A percentile compares a stretch with the other conserved stretches of the same genome.
Evolutionary conservation across 306 rosid species (phyloP).

Genomic region (Morella rubra): DNA sequence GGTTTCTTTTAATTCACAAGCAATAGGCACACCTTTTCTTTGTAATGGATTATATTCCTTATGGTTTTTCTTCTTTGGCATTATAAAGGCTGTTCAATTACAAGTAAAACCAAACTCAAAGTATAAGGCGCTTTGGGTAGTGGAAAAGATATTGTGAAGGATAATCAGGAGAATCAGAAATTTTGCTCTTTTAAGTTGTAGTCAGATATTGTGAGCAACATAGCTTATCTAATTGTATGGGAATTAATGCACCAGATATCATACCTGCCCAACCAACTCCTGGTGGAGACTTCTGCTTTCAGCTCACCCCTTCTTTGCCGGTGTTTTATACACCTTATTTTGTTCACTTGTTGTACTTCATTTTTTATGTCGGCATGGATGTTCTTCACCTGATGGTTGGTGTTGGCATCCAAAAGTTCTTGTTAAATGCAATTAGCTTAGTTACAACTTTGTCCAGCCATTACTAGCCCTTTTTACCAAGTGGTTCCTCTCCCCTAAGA

Average conservation of each 20-base stretch:
- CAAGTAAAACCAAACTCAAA: neutral
- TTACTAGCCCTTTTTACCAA: neutral
- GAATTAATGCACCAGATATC: neutral
- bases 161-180: neutral
- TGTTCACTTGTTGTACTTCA: conserved; percentile 1
- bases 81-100: neutral
- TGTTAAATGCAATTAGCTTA: conserved; percentile 13
- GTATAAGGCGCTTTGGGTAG: neutral
- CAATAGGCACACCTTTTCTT: neutral
- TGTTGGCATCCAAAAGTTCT: neutral
- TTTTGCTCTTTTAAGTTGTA: neutral
- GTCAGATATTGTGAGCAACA: neutral
- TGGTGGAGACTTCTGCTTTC: neutral
- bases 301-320: neutral
- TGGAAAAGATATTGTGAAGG: neutral
- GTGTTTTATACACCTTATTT: neutral
- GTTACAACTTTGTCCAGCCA: neutral
- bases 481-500: neutral
- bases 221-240: neutral
- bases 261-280: neutral
- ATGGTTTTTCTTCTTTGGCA: neutral
- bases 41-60: neutral
- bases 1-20: neutral
- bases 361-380: conserved; percentile 1
- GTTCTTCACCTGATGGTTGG: conserved; percentile 3